Evolutionary conservation across 768 basidiomycete genomes (phyloP).

Genomic region (Boletus speciosus): DNA sequence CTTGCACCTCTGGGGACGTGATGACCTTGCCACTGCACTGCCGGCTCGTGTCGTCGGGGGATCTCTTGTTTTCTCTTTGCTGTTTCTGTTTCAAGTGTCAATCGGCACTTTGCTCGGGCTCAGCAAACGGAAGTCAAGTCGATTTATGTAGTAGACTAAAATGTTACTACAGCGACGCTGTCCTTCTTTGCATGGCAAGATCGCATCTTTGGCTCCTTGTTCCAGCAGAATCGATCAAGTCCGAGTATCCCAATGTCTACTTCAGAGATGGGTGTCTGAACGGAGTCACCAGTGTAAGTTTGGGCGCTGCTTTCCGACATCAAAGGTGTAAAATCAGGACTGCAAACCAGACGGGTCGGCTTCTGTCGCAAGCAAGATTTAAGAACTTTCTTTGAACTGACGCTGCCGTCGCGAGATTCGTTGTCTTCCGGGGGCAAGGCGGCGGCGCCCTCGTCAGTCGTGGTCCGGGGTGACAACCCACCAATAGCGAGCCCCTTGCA

Average conservation of each 20-base stretch:
- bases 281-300: slow-evolving; percentile 2
- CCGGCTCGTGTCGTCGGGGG: slow-evolving; percentile 64
- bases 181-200: slow-evolving; percentile 20
- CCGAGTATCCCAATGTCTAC: slow-evolving; percentile 24
- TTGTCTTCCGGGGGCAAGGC: too few relatives aligned
- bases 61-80: slow-evolving; percentile 30
- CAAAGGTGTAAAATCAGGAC: too few relatives aligned
- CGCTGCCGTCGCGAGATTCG: too few relatives aligned
- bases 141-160: too few relatives aligned
- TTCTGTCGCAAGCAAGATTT: too few relatives aligned
- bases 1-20: slow-evolving; percentile 39
- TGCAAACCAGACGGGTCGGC: too few relatives aligned
- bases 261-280: slow-evolving; percentile 18
- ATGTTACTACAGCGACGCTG: slow-evolving; percentile 5
- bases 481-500: slow-evolving; percentile 6
- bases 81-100: neutral
- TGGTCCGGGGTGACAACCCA: slow-evolving; percentile 1
- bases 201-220: slow-evolving; percentile 9
- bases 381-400: too few relatives aligned
- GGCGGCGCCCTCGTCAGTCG: too few relatives aligned
- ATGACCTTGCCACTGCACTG: slow-evolving; percentile 41
- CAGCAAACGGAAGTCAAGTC: slow-evolving; percentile 12
- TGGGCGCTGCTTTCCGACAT: too few relatives aligned
- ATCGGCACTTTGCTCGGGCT: neutral
- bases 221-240: slow-evolving; percentile 25